These are phyloP conservation scores for Kodamaea kaohsiungensis DNA, from an alignment of 805 yeast species.

Conservation along the genomic window DNA sequence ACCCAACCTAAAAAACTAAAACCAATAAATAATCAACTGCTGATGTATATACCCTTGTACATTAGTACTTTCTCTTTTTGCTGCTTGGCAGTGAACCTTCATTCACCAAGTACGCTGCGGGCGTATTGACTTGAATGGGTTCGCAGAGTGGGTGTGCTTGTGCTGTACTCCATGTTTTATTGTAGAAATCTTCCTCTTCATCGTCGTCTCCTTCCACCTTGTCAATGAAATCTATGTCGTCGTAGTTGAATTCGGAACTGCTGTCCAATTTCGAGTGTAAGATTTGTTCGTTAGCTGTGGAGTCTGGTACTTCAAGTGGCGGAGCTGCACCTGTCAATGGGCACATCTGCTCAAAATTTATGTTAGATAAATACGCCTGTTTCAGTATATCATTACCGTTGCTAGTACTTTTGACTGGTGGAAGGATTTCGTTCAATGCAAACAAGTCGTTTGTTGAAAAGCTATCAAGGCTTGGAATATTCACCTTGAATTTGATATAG, in stretches of 20 bases:
- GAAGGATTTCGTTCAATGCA: conserved; percentile 22
- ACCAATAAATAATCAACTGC: conserved; percentile 1
- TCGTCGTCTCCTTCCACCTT: conserved; percentile 17
- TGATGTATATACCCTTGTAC: neutral
- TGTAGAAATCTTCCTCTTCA: conserved; percentile 21
- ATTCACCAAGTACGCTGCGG: neutral
- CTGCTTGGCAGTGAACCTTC: conserved; percentile 4
- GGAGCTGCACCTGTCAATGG: conserved; percentile 1
- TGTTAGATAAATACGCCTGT: conserved; percentile 11
- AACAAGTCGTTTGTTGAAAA: conserved; percentile 26
- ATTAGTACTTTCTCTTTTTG: conserved; percentile 1
- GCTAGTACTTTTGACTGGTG: conserved; percentile 8
- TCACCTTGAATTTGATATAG: conserved; percentile 40
- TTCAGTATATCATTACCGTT: conserved; percentile 22
- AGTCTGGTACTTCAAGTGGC: neutral
- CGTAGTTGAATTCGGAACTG: conserved; percentile 16
- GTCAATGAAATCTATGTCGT: conserved; percentile 22
- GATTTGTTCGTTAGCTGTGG: neutral
- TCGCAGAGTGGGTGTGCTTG: conserved; percentile 4
- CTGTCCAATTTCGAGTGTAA: conserved; percentile 3
- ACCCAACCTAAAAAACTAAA: neutral
- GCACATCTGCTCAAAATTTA: neutral
- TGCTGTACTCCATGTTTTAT: conserved; percentile 17
- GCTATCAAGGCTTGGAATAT: conserved; percentile 31
- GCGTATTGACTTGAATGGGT: neutral